A percentile compares a stretch with the other conserved stretches of the same genome.
These are phyloP conservation scores for Penstemon davidsonii DNA, from an alignment of 257 asterid species.

Conservation along the genomic window DNA sequence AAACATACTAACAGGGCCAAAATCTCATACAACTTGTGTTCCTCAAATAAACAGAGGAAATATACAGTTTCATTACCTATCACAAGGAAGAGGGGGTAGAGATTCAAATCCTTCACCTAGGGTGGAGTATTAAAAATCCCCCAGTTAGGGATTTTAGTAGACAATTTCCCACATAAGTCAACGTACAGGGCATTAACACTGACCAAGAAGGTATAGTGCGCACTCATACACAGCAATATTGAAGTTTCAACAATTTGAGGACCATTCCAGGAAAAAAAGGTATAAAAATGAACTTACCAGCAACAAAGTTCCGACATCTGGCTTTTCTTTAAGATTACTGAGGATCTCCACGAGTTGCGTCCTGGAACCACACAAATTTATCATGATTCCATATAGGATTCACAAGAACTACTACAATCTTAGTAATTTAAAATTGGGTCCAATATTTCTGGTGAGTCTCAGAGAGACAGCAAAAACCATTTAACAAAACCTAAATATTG, in stretches of 20 bases:
- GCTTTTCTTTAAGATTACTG: conserved; percentile 88
- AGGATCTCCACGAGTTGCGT: conserved; percentile 88
- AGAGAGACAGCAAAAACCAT: conserved; percentile 19
- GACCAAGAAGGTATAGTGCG: too few species aligned
- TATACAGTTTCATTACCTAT: background rate
- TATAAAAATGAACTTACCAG: conserved; percentile 42
- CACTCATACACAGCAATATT: too few species aligned
- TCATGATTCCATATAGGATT: conserved; percentile 19
- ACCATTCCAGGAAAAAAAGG: too few species aligned
- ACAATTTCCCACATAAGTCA: too few species aligned
- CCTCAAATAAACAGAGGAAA: conserved; percentile 17
- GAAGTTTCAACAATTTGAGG: too few species aligned
- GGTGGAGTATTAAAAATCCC: background rate
- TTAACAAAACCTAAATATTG: background rate
- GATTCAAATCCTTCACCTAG: background rate
- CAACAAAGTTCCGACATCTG: conserved; percentile 88
- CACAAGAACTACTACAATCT: conserved; percentile 4
- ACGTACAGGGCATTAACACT: too few species aligned
- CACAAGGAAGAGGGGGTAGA: background rate
- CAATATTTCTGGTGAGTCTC: conserved; percentile 8
- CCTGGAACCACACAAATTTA: conserved; percentile 35
- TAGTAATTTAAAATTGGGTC: conserved; percentile 19
- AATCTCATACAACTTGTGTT: background rate
- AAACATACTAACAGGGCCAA: too few species aligned
- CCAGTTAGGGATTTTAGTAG: too few species aligned